Percentiles rank a stretch among this genome's conserved stretches.
These are phyloP conservation scores for Cryphonectria japonica DNA, from an alignment of 2,329 filamentous ascomycete species.

Conservation along the genomic window DNA sequence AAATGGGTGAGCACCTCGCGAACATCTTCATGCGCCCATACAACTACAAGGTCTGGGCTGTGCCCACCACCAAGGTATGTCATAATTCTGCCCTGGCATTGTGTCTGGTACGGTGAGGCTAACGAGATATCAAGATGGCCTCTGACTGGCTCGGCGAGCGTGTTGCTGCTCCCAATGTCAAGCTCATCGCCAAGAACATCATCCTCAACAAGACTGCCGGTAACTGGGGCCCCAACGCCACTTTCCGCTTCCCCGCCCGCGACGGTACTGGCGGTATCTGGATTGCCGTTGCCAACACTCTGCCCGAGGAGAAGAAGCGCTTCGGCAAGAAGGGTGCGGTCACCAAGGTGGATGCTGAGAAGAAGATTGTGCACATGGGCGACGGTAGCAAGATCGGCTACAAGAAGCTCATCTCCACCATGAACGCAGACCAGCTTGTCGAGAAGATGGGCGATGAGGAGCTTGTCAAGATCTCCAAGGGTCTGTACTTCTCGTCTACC, in stretches of 20 bases:
- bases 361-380: conserved; percentile 79
- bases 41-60: conserved; percentile 99
- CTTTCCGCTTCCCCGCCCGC: conserved; percentile 95
- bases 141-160: conserved; percentile 98
- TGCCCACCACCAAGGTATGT: conserved; percentile 90
- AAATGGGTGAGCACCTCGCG: conserved; percentile 85
- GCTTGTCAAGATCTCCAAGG: conserved; percentile 81
- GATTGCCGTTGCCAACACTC: conserved; percentile 92
- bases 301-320: conserved; percentile 88
- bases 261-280: conserved; percentile 98
- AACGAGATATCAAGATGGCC: conserved; percentile 75
- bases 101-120: background rate
- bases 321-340: conserved; percentile 87
- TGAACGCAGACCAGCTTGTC: conserved; percentile 89
- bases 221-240: conserved; percentile 97
- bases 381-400: conserved; percentile 91
- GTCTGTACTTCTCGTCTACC: conserved; percentile 93
- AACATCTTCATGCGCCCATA: conserved; percentile 99
- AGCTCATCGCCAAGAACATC: conserved; percentile 90
- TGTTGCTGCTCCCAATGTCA: conserved; percentile 94
- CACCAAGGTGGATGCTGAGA: conserved; percentile 81
- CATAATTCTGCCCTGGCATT: background rate
- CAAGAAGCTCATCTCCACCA: conserved; percentile 91
- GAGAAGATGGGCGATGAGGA: conserved; percentile 88
- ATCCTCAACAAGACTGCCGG: conserved; percentile 95